Percentiles rank a stretch among this genome's conserved stretches.
phyloP scores from a whole-genome alignment of 176 grass and related monocot species.

The Juncus effusus region DNA sequence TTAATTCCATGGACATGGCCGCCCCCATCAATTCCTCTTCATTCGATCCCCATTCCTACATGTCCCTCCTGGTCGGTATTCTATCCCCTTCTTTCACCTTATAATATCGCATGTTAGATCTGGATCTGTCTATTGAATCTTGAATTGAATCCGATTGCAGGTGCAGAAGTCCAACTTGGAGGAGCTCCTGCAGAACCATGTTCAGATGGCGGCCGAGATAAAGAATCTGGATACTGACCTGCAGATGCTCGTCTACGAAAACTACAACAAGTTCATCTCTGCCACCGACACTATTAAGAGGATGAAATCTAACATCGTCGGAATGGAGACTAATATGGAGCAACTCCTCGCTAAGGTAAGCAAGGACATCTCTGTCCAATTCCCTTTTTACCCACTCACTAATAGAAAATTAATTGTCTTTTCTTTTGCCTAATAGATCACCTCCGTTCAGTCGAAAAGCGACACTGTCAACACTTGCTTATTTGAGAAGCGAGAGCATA shows the following conservation, averaged over 20 bases:
- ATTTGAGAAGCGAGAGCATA: slow-evolving; percentile 93
- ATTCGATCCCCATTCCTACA: slow-evolving; percentile 84
- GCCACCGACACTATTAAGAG: slow-evolving; percentile 99
- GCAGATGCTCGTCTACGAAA: slow-evolving; percentile 98
- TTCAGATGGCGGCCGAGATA: slow-evolving; percentile 98
- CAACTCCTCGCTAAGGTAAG: slow-evolving; percentile 81
- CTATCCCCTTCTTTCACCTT: slow-evolving; percentile 10
- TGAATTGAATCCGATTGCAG: slow-evolving; percentile 35
- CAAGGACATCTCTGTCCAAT: slow-evolving; percentile 10
- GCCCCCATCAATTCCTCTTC: slow-evolving; percentile 85
- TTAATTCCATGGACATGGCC: slow-evolving; percentile 22
- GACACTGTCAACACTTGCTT: slow-evolving; percentile 91
- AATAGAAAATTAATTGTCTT: too few relatives aligned
- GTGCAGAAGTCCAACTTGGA: slow-evolving; percentile 94
- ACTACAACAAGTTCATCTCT: slow-evolving; percentile 99
- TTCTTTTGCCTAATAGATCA: slow-evolving; percentile 39
- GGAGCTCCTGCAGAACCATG: slow-evolving; percentile 83
- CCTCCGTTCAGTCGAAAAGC: slow-evolving; percentile 92
- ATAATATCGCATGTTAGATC: background rate
- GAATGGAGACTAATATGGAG: slow-evolving; percentile 94
- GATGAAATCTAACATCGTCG: slow-evolving; percentile 98
- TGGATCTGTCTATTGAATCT: background rate
- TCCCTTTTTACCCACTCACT: too few relatives aligned
- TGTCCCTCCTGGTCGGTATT: slow-evolving; percentile 73
- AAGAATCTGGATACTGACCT: slow-evolving; percentile 99